A percentile compares a stretch with the other conserved stretches of the same genome.
These are phyloP conservation scores for Rhodotorula diobovata DNA, from an alignment of 768 basidiomycete genomes.

Conservation along the genomic window DNA sequence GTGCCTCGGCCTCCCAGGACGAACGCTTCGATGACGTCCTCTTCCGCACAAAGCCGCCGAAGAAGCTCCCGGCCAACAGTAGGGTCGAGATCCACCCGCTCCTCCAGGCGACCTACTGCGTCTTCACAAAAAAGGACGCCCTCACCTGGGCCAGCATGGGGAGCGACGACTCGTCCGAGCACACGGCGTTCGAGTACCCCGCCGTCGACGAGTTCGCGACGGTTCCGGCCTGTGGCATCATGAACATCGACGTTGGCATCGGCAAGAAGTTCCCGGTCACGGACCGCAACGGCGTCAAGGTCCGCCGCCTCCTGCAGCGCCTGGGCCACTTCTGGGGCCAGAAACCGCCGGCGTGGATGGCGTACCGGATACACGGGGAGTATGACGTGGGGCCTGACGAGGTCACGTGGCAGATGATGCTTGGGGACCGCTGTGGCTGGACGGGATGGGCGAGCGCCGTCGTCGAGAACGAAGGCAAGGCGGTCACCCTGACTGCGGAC, in stretches of 20 bases:
- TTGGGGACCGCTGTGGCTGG: not conserved
- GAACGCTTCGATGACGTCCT: not conserved
- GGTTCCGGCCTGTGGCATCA: not conserved
- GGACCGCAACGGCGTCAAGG: not conserved
- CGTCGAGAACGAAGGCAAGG: not conserved
- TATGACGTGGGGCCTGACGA: not conserved
- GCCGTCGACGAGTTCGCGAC: conserved; percentile 1
- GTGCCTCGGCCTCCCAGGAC: not conserved
- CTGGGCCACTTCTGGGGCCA: not conserved
- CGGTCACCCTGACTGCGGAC: not conserved
- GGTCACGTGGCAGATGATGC: not conserved
- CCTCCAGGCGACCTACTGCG: not conserved
- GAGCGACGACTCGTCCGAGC: not conserved
- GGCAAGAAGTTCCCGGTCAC: not conserved
- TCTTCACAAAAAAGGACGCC: not conserved
- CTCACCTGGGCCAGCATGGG: not conserved
- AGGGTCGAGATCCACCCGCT: not conserved
- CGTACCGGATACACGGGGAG: not conserved
- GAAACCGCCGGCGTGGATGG: not conserved
- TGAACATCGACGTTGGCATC: not conserved
- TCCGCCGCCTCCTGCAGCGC: not conserved
- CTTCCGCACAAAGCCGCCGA: not conserved
- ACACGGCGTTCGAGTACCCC: not conserved
- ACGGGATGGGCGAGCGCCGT: not conserved
- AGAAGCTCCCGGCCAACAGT: not conserved